Percentiles rank a stretch among this genome's conserved stretches.
These are phyloP conservation scores for Phaeosphaeriaceae sp. DNA, from an alignment of 2,329 filamentous ascomycete species.

Conservation along the genomic window DNA sequence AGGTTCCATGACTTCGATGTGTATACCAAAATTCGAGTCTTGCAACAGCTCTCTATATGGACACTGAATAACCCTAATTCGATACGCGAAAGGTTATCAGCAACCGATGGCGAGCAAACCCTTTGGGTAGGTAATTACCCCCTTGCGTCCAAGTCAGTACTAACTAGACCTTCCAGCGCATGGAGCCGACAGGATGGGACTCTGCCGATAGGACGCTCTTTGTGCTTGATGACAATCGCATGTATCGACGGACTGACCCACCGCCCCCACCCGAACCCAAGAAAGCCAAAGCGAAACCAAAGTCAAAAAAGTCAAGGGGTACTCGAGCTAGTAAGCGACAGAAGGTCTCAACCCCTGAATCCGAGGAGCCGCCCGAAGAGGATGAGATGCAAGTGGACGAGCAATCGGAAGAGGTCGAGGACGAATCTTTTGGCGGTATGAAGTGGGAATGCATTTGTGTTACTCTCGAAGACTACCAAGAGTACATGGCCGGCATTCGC, in stretches of 20 bases:
- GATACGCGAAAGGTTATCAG: slow-evolving; percentile 83
- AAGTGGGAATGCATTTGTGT: slow-evolving; percentile 93
- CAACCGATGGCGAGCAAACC: slow-evolving; percentile 80
- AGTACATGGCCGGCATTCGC: slow-evolving; percentile 72
- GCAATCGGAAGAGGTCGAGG: slow-evolving; percentile 42
- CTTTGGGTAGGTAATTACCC: slow-evolving; percentile 71
- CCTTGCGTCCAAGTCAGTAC: slow-evolving; percentile 4
- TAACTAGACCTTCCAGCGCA: slow-evolving; percentile 54
- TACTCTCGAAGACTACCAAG: slow-evolving; percentile 76
- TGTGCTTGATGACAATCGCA: slow-evolving; percentile 89
- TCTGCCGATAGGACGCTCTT: slow-evolving; percentile 84
- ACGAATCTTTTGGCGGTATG: slow-evolving; percentile 74
- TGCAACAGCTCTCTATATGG: slow-evolving; percentile 91
- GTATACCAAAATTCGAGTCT: slow-evolving; percentile 78
- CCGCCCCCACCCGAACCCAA: slow-evolving; percentile 63
- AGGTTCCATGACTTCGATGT: slow-evolving; percentile 84
- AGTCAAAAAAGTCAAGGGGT: slow-evolving; percentile 64
- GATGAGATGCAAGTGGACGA: slow-evolving; percentile 35
- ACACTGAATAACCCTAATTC: slow-evolving; percentile 86
- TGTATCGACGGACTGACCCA: slow-evolving; percentile 87
- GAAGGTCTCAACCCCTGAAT: slow-evolving; percentile 60
- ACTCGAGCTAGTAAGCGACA: slow-evolving; percentile 74
- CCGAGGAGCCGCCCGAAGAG: slow-evolving; percentile 51
- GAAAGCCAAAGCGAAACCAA: slow-evolving; percentile 59
- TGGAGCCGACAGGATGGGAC: slow-evolving; percentile 89